These are phyloP conservation scores for Myxozyma kluyveri DNA, from an alignment of 805 yeast species.

Conservation along the genomic window DNA sequence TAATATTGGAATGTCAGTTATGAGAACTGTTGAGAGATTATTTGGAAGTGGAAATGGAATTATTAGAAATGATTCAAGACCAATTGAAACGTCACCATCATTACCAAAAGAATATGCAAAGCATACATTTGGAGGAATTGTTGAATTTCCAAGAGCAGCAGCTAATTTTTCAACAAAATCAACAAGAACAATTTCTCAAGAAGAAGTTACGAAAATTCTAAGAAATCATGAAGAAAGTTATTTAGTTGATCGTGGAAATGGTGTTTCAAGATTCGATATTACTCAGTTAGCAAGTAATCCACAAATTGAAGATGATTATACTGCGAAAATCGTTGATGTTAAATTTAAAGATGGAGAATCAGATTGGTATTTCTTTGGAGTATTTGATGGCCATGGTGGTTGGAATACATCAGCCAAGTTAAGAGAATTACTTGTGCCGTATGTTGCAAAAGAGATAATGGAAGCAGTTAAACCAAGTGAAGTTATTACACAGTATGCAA, in stretches of 20 bases:
- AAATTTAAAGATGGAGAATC: conserved; percentile 44
- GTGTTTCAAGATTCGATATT: conserved; percentile 83
- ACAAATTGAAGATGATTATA: conserved; percentile 91
- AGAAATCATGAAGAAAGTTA: conserved; percentile 78
- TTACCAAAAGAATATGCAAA: conserved; percentile 5
- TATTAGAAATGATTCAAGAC: conserved; percentile 19
- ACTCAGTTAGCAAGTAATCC: conserved; percentile 87
- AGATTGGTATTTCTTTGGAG: conserved; percentile 94
- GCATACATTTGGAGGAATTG: conserved; percentile 2
- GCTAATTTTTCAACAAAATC: conserved; percentile 13
- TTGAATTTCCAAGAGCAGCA: conserved; percentile 18
- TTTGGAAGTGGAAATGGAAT: too few relatives aligned
- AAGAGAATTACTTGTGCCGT: conserved; percentile 71
- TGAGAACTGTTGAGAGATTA: too few relatives aligned
- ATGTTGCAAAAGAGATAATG: conserved; percentile 74
- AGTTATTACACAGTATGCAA: conserved; percentile 37
- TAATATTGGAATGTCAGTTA: too few relatives aligned
- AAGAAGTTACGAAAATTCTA: conserved; percentile 66
- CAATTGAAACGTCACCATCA: conserved; percentile 2
- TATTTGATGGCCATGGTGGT: conserved; percentile 94
- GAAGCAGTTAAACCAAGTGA: conserved; percentile 47
- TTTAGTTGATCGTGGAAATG: conserved; percentile 75
- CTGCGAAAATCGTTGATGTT: conserved; percentile 60
- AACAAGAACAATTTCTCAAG: conserved; percentile 48
- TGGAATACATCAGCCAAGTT: conserved; percentile 88